These are phyloP conservation scores for Metrosideros polymorpha DNA, from an alignment of 441 rosid genomes.

Conservation along the genomic window DNA sequence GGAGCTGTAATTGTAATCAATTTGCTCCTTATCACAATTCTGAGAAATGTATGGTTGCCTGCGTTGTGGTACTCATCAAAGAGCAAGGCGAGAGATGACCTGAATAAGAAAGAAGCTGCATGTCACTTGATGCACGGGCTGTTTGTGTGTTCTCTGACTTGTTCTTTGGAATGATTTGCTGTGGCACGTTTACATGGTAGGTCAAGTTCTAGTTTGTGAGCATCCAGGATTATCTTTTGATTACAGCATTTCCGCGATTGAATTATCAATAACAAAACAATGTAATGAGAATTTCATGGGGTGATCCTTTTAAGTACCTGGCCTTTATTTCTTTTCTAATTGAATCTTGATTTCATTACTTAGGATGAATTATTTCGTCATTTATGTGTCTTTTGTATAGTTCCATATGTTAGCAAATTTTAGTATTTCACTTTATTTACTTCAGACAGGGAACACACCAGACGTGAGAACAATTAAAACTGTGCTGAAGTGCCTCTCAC, in stretches of 20 bases:
- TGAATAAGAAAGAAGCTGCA: neutral
- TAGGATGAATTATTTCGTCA: neutral
- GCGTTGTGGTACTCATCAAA: neutral
- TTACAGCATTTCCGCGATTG: neutral
- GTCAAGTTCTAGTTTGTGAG: neutral
- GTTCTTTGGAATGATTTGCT: neutral
- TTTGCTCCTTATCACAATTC: neutral
- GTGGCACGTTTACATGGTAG: neutral
- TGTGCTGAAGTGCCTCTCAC: slow-evolving; percentile 69
- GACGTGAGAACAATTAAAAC: slow-evolving; percentile 29
- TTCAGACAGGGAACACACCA: slow-evolving; percentile 30
- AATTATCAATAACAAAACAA: neutral
- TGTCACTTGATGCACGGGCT: neutral
- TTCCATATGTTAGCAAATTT: neutral
- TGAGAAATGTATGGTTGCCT: neutral
- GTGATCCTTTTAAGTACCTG: neutral
- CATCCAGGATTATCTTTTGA: neutral
- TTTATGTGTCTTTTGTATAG: neutral
- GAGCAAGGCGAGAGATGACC: neutral
- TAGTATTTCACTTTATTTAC: slow-evolving; percentile 8
- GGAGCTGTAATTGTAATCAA: neutral
- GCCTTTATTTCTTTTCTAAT: neutral
- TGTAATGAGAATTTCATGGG: neutral
- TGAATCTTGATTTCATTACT: neutral
- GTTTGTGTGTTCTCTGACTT: neutral